Percentiles rank a stretch among this genome's conserved stretches.
phyloP scores from a whole-genome alignment of 2,329 filamentous ascomycete genomes.

The Aspergillus carbonarius region DNA sequence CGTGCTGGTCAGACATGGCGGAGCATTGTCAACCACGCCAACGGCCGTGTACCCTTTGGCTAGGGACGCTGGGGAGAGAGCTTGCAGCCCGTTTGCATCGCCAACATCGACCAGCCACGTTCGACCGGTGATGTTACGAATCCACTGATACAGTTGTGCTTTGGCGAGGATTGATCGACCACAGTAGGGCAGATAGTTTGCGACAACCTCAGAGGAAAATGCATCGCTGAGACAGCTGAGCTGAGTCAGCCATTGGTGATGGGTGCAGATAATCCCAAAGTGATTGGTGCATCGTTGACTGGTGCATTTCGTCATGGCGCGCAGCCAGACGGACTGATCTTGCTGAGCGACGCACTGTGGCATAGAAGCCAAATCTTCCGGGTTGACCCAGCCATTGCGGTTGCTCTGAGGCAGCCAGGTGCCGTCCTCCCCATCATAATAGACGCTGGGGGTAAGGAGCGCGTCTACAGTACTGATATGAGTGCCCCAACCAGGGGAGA shows the following conservation, averaged over 20 bases:
- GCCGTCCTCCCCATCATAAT: neutral
- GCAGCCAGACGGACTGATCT: constrained; percentile 5
- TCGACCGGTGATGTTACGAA: constrained; percentile 6
- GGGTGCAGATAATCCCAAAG: constrained; percentile 1
- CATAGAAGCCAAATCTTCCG: constrained; percentile 5
- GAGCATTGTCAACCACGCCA: neutral
- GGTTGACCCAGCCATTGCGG: constrained; percentile 7
- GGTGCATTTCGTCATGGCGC: constrained; percentile 1
- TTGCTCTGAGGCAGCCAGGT: neutral
- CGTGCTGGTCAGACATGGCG: constrained; percentile 1
- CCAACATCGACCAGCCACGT: constrained; percentile 7
- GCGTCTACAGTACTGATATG: neutral
- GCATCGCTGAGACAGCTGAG: constrained; percentile 6
- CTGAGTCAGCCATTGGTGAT: constrained; percentile 10
- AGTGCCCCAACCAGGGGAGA: neutral
- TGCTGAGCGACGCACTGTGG: constrained; percentile 10
- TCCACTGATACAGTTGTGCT: constrained; percentile 7
- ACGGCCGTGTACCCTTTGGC: neutral
- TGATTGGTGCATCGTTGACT: constrained; percentile 1
- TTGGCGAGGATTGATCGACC: constrained; percentile 7
- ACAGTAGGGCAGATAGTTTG: constrained; percentile 6
- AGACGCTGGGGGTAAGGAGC: neutral
- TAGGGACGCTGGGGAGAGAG: constrained; percentile 6
- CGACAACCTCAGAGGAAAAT: neutral
- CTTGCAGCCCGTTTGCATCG: neutral